A percentile compares a stretch with the other conserved stretches of the same genome.
Evolutionary conservation across 345 rosid species (phyloP).

Genomic region (Lumnitzera littorea): DNA sequence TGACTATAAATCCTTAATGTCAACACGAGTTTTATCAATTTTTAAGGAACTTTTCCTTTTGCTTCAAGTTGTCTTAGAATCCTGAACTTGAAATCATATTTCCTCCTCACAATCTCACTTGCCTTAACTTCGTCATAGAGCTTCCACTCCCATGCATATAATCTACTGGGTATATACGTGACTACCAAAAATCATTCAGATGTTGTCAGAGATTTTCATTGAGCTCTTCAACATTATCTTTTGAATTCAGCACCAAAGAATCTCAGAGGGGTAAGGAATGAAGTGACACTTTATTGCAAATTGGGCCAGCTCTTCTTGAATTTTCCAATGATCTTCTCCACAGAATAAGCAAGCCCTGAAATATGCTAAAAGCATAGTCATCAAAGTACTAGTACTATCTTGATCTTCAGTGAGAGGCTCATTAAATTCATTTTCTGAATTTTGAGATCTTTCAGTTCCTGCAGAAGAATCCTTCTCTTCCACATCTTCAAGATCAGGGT

Average conservation of each 20-base stretch:
- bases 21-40: slow-evolving; percentile 81
- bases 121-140: slow-evolving; percentile 99
- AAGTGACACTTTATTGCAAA: slow-evolving; percentile 57
- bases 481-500: slow-evolving; percentile 47
- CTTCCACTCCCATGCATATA: slow-evolving; percentile 98
- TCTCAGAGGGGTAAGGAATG: slow-evolving; percentile 72
- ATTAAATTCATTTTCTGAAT: slow-evolving; percentile 72
- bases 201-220: slow-evolving; percentile 49
- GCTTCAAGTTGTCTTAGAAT: slow-evolving; percentile 67
- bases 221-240: slow-evolving; percentile 59
- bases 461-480: slow-evolving; percentile 49
- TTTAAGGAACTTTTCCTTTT: slow-evolving; percentile 34
- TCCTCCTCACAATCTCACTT: slow-evolving; percentile 59
- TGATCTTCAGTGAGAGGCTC: slow-evolving; percentile 51
- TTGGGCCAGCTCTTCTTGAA: slow-evolving; percentile 78
- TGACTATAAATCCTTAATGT: slow-evolving; percentile 85
- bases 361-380: slow-evolving; percentile 35
- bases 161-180: slow-evolving; percentile 90
- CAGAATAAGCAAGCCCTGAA: slow-evolving; percentile 81
- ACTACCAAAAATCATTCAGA: slow-evolving; percentile 85
- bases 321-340: slow-evolving; percentile 62
- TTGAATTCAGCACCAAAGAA: slow-evolving; percentile 48
- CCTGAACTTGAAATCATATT: slow-evolving; percentile 60
- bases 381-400: slow-evolving; percentile 27
- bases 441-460: slow-evolving; percentile 50